Percentiles rank a stretch among this genome's conserved stretches.
Evolutionary conservation across 345 rosid species (phyloP).

Genomic region (Bruguiera gymnorhiza): DNA sequence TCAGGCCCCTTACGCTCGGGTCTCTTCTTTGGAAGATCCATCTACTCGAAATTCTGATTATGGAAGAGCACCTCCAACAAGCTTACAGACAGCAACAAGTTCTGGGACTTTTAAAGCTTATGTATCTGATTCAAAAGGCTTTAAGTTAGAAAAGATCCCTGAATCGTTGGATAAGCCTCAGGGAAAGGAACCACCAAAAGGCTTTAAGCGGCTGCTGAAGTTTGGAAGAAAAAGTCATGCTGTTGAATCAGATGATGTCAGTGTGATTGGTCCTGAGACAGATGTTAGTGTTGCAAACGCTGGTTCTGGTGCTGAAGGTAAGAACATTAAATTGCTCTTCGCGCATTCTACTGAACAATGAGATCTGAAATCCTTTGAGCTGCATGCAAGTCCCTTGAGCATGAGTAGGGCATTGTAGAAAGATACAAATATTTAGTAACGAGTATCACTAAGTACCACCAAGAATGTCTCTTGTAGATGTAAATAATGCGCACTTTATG

Average conservation of each 20-base stretch:
- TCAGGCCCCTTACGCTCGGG: conserved; percentile 70
- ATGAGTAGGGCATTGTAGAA: background rate
- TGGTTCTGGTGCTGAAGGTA: conserved; percentile 36
- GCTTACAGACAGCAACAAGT: conserved; percentile 30
- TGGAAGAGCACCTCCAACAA: conserved; percentile 52
- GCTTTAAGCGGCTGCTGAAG: conserved; percentile 65
- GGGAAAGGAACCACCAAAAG: conserved; percentile 63
- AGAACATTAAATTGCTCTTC: conserved; percentile 10
- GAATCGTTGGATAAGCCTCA: conserved; percentile 57
- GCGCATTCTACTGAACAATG: background rate
- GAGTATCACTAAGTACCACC: background rate
- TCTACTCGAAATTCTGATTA: conserved; percentile 46
- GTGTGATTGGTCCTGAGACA: conserved; percentile 26
- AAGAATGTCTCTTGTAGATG: too few species aligned
- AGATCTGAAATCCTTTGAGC: background rate
- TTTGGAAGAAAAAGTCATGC: conserved; percentile 67
- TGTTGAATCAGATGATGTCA: conserved; percentile 31
- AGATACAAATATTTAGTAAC: background rate
- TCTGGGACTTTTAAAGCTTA: conserved; percentile 43
- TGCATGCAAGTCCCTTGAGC: background rate
- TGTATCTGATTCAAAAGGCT: conserved; percentile 36
- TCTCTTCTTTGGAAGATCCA: conserved; percentile 75
- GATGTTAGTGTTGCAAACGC: conserved; percentile 23
- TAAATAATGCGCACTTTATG: too few species aligned
- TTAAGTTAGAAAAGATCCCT: conserved; percentile 53